These are phyloP conservation scores for Calonectria crousiana DNA, from an alignment of 2,329 filamentous ascomycete species.

Conservation along the genomic window DNA sequence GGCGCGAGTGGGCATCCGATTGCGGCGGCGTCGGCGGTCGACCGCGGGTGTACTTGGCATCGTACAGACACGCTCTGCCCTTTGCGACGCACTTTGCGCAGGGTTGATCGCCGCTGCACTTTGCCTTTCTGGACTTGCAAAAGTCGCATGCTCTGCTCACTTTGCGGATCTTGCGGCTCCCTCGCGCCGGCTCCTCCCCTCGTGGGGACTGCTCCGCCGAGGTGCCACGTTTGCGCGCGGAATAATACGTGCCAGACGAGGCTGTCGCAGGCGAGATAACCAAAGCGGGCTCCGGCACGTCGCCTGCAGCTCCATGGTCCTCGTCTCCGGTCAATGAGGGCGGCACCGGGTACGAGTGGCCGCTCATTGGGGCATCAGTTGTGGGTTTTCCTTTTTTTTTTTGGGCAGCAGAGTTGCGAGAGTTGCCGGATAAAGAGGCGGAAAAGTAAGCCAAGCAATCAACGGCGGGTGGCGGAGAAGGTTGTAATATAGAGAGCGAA, in stretches of 20 bases:
- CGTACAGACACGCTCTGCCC: slow-evolving; percentile 44
- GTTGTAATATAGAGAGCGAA: background rate
- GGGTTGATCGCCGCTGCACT: slow-evolving; percentile 46
- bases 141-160: slow-evolving; percentile 49
- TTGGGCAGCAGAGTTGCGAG: background rate
- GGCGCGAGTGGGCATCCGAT: slow-evolving; percentile 13
- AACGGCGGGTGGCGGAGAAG: background rate
- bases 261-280: background rate
- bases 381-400: background rate
- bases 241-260: background rate
- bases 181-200: background rate
- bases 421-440: slow-evolving; percentile 20
- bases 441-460: slow-evolving; percentile 11
- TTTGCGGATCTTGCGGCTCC: slow-evolving; percentile 42
- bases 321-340: background rate
- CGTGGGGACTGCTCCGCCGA: background rate
- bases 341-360: slow-evolving; percentile 7
- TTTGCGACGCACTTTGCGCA: slow-evolving; percentile 48
- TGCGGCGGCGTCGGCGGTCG: slow-evolving; percentile 49
- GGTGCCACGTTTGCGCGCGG: slow-evolving; percentile 6
- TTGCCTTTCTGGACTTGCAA: slow-evolving; percentile 45
- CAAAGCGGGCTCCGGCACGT: background rate
- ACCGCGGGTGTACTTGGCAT: slow-evolving; percentile 49
- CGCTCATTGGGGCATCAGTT: slow-evolving; percentile 5
- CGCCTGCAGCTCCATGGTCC: background rate